Evolutionary conservation across 352 stramenopile species (phyloP).

Genomic region (Phytopythium kandeliae): DNA sequence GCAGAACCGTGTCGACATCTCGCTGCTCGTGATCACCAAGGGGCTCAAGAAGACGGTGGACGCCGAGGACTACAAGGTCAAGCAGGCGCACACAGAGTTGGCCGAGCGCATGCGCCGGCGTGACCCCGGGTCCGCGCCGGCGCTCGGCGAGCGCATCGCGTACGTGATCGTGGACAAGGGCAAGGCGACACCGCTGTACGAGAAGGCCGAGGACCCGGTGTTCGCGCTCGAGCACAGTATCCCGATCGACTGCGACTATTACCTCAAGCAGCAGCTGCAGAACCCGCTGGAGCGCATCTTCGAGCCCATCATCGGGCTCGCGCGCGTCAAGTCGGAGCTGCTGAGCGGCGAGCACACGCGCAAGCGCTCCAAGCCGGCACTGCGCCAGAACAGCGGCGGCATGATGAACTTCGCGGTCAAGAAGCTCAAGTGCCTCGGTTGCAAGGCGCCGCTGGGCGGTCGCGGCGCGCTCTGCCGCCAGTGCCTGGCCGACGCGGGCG

Average conservation of each 20-base stretch:
- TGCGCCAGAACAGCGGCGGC: slow-evolving; percentile 93
- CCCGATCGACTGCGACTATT: slow-evolving; percentile 99
- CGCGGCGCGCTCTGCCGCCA: slow-evolving; percentile 91
- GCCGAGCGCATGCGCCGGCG: slow-evolving; percentile 98
- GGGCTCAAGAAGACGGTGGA: slow-evolving; percentile 98
- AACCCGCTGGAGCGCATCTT: slow-evolving; percentile 99
- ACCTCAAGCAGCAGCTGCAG: slow-evolving; percentile 98
- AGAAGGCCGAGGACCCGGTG: slow-evolving; percentile 98
- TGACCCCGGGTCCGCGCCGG: slow-evolving; percentile 95
- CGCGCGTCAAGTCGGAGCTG: slow-evolving; percentile 89
- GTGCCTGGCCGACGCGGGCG: slow-evolving; percentile 85
- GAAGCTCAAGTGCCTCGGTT: slow-evolving; percentile 97
- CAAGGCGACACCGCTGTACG: slow-evolving; percentile 94
- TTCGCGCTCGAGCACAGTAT: slow-evolving; percentile 99
- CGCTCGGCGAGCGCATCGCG: slow-evolving; percentile 97
- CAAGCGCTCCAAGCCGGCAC: slow-evolving; percentile 95
- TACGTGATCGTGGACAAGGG: slow-evolving; percentile 99
- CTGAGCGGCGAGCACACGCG: slow-evolving; percentile 97
- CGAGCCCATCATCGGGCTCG: slow-evolving; percentile 95
- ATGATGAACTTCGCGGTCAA: slow-evolving; percentile 99
- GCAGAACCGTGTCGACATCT: slow-evolving; percentile 99
- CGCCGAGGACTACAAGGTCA: slow-evolving; percentile 98
- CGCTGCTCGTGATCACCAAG: slow-evolving; percentile 99
- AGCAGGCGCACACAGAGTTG: slow-evolving; percentile 98
- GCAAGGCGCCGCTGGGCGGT: slow-evolving; percentile 92